phyloP scores from a whole-genome alignment of 805 yeast genomes.

The Geotrichum ghanense region DNA sequence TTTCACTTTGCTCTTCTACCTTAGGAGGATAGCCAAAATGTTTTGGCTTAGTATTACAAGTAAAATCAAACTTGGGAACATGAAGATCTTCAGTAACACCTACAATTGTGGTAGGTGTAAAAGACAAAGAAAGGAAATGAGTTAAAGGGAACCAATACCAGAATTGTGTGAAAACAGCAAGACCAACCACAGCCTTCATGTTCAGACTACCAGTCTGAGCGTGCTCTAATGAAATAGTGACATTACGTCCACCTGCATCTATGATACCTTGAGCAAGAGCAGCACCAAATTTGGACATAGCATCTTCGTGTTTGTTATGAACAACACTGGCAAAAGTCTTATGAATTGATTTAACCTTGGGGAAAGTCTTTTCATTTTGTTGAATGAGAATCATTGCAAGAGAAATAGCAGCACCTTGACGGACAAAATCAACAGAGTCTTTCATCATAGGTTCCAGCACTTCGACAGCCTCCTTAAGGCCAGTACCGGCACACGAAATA shows the following conservation, averaged over 20 bases:
- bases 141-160: slow-evolving; percentile 99
- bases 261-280: slow-evolving; percentile 94
- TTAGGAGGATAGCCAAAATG: slow-evolving; percentile 85
- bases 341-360: slow-evolving; percentile 69
- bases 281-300: slow-evolving; percentile 95
- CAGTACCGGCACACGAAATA: slow-evolving; percentile 93
- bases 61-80: slow-evolving; percentile 72
- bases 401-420: slow-evolving; percentile 95
- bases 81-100: slow-evolving; percentile 79
- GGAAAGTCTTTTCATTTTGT: slow-evolving; percentile 71
- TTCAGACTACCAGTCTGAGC: slow-evolving; percentile 82
- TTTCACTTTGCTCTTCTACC: slow-evolving; percentile 63
- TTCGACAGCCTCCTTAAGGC: slow-evolving; percentile 76
- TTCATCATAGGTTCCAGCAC: slow-evolving; percentile 85
- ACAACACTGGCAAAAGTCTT: slow-evolving; percentile 67
- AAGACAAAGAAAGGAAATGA: slow-evolving; percentile 83
- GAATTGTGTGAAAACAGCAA: slow-evolving; percentile 79
- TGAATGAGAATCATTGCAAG: slow-evolving; percentile 81
- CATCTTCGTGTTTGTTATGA: slow-evolving; percentile 85
- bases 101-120: slow-evolving; percentile 81
- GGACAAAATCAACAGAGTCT: slow-evolving; percentile 92
- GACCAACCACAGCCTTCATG: slow-evolving; percentile 83
- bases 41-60: slow-evolving; percentile 71
- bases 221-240: slow-evolving; percentile 85
- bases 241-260: slow-evolving; percentile 98